phyloP scores from a whole-genome alignment of 305 asterid species.

The Rubia tinctorum region DNA sequence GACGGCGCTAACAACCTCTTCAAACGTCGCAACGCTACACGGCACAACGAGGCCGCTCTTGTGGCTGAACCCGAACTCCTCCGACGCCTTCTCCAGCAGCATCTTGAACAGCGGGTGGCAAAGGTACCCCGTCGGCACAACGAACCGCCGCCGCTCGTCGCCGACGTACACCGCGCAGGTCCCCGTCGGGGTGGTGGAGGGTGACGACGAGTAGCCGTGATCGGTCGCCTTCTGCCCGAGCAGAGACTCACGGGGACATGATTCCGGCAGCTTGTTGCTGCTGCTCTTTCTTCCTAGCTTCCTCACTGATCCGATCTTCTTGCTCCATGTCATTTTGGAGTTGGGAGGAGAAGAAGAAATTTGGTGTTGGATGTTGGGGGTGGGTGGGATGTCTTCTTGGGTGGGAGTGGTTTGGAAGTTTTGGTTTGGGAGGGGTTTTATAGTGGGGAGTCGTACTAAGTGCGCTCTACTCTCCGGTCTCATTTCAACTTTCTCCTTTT shows the following conservation, averaged over 20 bases:
- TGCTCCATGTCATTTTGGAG: conserved; percentile 51
- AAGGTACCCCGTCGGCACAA: conserved; percentile 57
- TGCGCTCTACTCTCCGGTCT: too few species aligned
- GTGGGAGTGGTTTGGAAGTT: background rate
- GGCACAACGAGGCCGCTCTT: conserved; percentile 59
- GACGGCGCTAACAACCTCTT: conserved; percentile 57
- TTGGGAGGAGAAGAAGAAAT: background rate
- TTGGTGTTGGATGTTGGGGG: background rate
- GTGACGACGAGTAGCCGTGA: conserved; percentile 13
- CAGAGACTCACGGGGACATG: conserved; percentile 33
- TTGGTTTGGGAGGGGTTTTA: background rate
- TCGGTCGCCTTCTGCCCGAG: conserved; percentile 19
- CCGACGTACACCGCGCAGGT: conserved; percentile 67
- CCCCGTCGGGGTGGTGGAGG: conserved; percentile 46
- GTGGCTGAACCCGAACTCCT: conserved; percentile 62
- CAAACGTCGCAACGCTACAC: conserved; percentile 62
- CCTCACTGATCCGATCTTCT: conserved; percentile 57
- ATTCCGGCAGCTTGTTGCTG: conserved; percentile 2
- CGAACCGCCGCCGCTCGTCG: conserved; percentile 55
- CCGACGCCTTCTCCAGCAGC: conserved; percentile 58
- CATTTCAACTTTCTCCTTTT: too few species aligned
- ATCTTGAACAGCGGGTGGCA: conserved; percentile 82
- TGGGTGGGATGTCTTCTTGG: conserved; percentile 1
- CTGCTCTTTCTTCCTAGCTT: conserved; percentile 54
- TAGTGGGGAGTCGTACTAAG: background rate